Conservation (phyloP, 768 basidiomycete genomes). For the Leccinum arenicola region DNA sequence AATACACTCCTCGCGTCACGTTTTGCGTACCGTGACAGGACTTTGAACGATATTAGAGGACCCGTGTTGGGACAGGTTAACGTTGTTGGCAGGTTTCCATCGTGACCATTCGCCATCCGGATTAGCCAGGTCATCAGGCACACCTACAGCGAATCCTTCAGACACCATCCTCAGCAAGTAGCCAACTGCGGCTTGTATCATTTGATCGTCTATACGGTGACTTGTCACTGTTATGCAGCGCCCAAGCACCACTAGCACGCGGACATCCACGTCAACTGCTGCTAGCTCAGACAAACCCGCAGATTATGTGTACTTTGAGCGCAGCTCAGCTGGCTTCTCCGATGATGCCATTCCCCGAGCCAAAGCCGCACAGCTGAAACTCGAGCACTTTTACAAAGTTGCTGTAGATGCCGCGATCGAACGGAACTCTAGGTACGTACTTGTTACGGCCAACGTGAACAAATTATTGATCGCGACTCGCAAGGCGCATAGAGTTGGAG, state of each 20-base stretch:
- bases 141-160: not conserved
- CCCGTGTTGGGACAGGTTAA: not conserved
- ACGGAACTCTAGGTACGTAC: slow-evolving; percentile 78
- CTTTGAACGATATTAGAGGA: not conserved
- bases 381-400: slow-evolving; percentile 96
- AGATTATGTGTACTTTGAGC: slow-evolving; percentile 93
- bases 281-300: slow-evolving; percentile 36
- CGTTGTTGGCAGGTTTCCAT: slow-evolving; percentile 14
- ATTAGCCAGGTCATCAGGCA: not conserved
- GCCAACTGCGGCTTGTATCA: not conserved
- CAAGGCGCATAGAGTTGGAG: slow-evolving; percentile 85
- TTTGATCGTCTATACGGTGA: not conserved
- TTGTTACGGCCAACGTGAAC: not conserved
- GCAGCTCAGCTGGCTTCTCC: slow-evolving; percentile 72
- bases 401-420: slow-evolving; percentile 95
- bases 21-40: not conserved
- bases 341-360: slow-evolving; percentile 80
- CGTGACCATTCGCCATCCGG: slow-evolving; percentile 8
- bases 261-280: slow-evolving; percentile 21
- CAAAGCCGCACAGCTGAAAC: slow-evolving; percentile 89
- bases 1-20: slow-evolving; percentile 6
- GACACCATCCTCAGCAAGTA: not conserved
- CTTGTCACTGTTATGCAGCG: slow-evolving; percentile 25
- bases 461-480: slow-evolving; percentile 5
- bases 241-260: slow-evolving; percentile 28